Base-by-base conservation (phyloP, 148 eudicot genomes). In the Vaccinium myrtillus region DNA sequence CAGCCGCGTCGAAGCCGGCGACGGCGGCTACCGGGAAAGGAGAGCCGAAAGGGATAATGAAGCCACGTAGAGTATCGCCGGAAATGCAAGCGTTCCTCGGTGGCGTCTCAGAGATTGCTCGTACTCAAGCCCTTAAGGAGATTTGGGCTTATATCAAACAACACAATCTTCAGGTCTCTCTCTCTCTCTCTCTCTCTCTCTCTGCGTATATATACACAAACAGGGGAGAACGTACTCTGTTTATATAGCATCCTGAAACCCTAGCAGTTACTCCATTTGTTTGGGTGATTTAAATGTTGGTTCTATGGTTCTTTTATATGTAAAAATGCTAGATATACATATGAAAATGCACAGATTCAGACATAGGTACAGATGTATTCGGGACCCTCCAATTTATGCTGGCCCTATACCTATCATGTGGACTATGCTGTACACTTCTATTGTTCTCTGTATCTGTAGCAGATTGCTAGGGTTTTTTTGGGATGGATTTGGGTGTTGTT, bases 131-230 rank as follows among this genome's bases (percentile, higher is more conserved):
- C 19, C 90, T 96, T 21, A 93, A 96, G 89, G 82, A 79, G 46
- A 92, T 96, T 55, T 96, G 99, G 99, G 94, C 91, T 27, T 85
- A 96, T 88, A 96, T 96, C 86, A 96, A 96, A 59, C 85, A 84
- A 58, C 88, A 94, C 51, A 83, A 93, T 81, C 97, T 96, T 80
- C 99, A 96, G 99, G 98, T 96, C 51, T n/a, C 74, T 36, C 46
- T 67, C 39, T 50, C 50, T n/a, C 82, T 79, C 50, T n/a, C 82
- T 79, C 65, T 61, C 51, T 80, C 78, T 43, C 79, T 78, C 61
- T 78, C 80, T 12, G 39, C 11, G 1, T 30, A 15, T 70, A 14
- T 32, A 14, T 1, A 13, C 15, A 10, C 5, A 30, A 7, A 12
- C 1, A 67, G 73, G 5, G 25, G 30, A 30, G 18, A 32, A 25